These are phyloP conservation scores for Colletotrichum sp. DNA, from an alignment of 2,329 filamentous ascomycete genomes.

Conservation along the genomic window DNA sequence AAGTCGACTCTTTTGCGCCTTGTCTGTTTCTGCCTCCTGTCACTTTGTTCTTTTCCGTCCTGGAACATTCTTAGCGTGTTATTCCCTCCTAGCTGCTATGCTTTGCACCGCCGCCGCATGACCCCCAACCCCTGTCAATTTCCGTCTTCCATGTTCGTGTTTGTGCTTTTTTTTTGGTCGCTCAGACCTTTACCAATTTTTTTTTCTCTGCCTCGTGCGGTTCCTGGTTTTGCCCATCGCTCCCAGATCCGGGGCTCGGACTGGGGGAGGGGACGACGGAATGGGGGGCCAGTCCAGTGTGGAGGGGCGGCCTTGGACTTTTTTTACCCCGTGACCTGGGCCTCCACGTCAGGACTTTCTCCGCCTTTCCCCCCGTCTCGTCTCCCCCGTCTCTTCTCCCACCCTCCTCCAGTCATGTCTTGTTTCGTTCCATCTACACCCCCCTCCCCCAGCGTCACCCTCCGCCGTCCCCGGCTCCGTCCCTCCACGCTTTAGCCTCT, in stretches of 20 bases:
- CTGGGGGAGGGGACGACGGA: slow-evolving; percentile 10
- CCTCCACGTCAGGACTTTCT: slow-evolving; percentile 12
- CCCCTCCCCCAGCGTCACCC: background rate
- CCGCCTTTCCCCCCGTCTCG: background rate
- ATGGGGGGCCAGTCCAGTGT: slow-evolving; percentile 8
- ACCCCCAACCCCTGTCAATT: background rate
- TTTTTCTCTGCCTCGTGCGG: slow-evolving; percentile 22
- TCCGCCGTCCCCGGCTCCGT: slow-evolving; percentile 15
- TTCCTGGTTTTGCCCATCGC: background rate
- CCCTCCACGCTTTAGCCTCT: slow-evolving; percentile 17
- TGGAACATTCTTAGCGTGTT: background rate
- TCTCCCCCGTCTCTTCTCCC: background rate
- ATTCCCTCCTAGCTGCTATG: background rate
- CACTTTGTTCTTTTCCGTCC: background rate
- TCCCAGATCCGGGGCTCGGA: slow-evolving; percentile 13
- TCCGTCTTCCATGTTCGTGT: background rate
- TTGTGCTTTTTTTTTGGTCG: slow-evolving; percentile 8
- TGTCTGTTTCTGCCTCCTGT: background rate
- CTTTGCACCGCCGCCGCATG: background rate
- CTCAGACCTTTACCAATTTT: background rate
- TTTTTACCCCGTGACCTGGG: slow-evolving; percentile 15
- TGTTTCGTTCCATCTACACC: background rate
- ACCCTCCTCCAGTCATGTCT: background rate
- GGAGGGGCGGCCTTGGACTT: slow-evolving; percentile 3
- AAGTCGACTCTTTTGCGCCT: slow-evolving; percentile 34